Evolutionary conservation across 768 basidiomycete species (phyloP).

Genomic region (Crucibulum laeve): DNA sequence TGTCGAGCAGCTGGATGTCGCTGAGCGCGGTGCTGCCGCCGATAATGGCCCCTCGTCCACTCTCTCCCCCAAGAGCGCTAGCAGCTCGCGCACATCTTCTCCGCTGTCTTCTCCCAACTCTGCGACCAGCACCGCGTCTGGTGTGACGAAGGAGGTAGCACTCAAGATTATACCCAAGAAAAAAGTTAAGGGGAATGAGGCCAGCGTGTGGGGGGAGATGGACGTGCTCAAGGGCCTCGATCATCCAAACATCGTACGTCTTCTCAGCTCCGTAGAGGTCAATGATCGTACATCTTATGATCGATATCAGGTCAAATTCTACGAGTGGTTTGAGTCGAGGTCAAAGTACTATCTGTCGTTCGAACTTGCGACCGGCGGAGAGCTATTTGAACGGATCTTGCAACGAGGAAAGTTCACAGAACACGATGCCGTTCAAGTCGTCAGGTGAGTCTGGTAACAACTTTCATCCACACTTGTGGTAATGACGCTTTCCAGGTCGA

Average conservation of each 20-base stretch:
- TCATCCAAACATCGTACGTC: slow-evolving; percentile 84
- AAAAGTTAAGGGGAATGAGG: slow-evolving; percentile 89
- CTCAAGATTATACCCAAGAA: slow-evolving; percentile 94
- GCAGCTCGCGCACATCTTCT: slow-evolving; percentile 17
- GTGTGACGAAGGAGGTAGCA: slow-evolving; percentile 68
- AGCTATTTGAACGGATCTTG: slow-evolving; percentile 87
- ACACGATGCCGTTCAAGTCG: slow-evolving; percentile 76
- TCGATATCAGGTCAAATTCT: slow-evolving; percentile 96
- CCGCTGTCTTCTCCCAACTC: slow-evolving; percentile 15
- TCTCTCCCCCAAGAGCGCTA: slow-evolving; percentile 10
- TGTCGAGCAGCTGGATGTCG: slow-evolving; percentile 47
- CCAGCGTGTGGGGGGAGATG: slow-evolving; percentile 90
- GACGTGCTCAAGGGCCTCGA: slow-evolving; percentile 84
- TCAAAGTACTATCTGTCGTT: slow-evolving; percentile 95
- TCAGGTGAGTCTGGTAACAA: slow-evolving; percentile 44
- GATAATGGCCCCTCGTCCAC: slow-evolving; percentile 14
- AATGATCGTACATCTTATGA: too few relatives aligned
- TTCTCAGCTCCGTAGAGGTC: too few relatives aligned
- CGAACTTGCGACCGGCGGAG: slow-evolving; percentile 91
- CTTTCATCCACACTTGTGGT: not conserved
- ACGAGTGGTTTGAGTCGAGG: slow-evolving; percentile 93
- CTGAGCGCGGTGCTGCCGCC: slow-evolving; percentile 54
- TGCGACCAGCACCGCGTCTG: slow-evolving; percentile 14
- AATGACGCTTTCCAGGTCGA: slow-evolving; percentile 47
- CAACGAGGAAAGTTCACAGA: slow-evolving; percentile 91